Percentiles rank a stretch among this genome's conserved stretches.
Conservation (phyloP, 164 flowering plant species). For the Piper betle region DNA sequence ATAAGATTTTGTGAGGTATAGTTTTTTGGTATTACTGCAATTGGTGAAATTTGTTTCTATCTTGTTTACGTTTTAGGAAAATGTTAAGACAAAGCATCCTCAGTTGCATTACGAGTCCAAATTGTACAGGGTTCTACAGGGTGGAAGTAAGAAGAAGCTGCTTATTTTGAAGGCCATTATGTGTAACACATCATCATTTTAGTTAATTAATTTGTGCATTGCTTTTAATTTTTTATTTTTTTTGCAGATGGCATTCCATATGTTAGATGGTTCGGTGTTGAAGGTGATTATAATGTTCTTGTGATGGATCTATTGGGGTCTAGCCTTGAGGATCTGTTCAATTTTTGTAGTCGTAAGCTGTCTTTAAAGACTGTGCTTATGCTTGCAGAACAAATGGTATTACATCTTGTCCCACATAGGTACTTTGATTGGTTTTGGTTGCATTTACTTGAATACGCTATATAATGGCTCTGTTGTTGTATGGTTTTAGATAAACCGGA, state of each 20-base stretch:
- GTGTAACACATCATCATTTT: too few species aligned
- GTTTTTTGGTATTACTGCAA: too few species aligned
- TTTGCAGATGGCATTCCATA: conserved; percentile 76
- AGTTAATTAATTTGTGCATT: neutral
- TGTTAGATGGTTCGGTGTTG: conserved; percentile 90
- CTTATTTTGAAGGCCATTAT: too few species aligned
- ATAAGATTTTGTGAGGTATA: too few species aligned
- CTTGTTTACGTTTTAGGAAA: conserved; percentile 33
- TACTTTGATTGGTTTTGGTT: neutral
- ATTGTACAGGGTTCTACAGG: conserved; percentile 72
- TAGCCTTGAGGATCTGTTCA: conserved; percentile 90
- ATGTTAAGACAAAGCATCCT: conserved; percentile 89
- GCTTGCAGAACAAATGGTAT: conserved; percentile 95
- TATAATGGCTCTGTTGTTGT: neutral
- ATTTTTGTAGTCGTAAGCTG: conserved; percentile 76
- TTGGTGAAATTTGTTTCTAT: too few species aligned
- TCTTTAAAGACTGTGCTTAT: conserved; percentile 81
- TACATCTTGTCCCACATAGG: neutral
- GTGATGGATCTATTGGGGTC: conserved; percentile 94
- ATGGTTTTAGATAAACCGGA: conserved; percentile 59
- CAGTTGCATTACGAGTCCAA: conserved; percentile 79
- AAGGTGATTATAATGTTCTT: conserved; percentile 84
- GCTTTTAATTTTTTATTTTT: neutral
- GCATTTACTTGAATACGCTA: neutral
- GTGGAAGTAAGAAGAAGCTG: conserved; percentile 52